Conservation (phyloP, 2,329 filamentous ascomycete species). For the Fusarium sp. region DNA sequence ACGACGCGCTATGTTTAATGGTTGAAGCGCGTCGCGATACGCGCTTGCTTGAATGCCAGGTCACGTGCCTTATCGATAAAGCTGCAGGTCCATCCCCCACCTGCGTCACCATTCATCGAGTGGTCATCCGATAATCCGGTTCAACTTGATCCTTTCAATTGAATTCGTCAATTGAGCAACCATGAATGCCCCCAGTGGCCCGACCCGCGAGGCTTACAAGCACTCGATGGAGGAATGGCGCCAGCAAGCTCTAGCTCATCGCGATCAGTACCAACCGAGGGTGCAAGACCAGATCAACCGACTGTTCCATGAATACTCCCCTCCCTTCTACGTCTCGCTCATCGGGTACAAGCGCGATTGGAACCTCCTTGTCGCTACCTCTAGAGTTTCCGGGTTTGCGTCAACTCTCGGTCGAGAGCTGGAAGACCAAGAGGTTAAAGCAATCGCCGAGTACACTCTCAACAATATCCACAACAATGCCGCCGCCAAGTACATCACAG, state of each 20-base stretch:
- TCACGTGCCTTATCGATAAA: slow-evolving; percentile 47
- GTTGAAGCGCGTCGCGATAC: slow-evolving; percentile 38
- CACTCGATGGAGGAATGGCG: slow-evolving; percentile 48
- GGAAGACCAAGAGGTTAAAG: slow-evolving; percentile 50
- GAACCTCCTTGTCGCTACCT: slow-evolving; percentile 45
- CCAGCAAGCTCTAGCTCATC: slow-evolving; percentile 41
- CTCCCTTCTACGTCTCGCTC: slow-evolving; percentile 46
- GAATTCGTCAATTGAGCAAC: neutral
- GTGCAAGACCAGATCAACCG: slow-evolving; percentile 47
- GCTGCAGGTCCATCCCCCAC: slow-evolving; percentile 35
- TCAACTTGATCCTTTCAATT: neutral
- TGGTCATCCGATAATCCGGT: slow-evolving; percentile 31
- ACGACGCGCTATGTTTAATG: slow-evolving; percentile 42
- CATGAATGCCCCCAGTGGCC: slow-evolving; percentile 34
- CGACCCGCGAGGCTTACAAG: slow-evolving; percentile 39
- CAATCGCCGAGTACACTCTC: slow-evolving; percentile 48
- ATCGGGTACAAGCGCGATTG: slow-evolving; percentile 42
- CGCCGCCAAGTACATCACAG: slow-evolving; percentile 41
- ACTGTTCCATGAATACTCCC: slow-evolving; percentile 46
- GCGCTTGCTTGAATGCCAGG: slow-evolving; percentile 21
- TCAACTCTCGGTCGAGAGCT: slow-evolving; percentile 45
- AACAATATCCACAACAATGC: slow-evolving; percentile 47
- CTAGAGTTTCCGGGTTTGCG: slow-evolving; percentile 43
- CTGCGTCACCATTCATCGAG: slow-evolving; percentile 39
- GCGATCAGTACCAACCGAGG: slow-evolving; percentile 44